These are phyloP conservation scores for Pichia kudriavzevii DNA, from an alignment of 1,139 yeast genomes.

Conservation along the genomic window DNA sequence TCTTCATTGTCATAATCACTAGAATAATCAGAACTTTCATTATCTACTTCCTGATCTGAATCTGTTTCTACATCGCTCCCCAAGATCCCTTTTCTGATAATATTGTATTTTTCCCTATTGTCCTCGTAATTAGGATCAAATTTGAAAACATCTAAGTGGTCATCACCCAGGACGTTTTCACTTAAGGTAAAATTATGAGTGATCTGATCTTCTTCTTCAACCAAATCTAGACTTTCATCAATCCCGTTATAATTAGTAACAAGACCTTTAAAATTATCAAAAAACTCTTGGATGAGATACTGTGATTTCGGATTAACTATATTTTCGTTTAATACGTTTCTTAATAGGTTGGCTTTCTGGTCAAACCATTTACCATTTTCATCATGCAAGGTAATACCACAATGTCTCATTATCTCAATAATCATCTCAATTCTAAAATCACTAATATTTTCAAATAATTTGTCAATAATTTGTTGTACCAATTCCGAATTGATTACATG, in stretches of 20 bases:
- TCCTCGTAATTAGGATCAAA: slow-evolving; percentile 47
- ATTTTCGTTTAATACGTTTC: slow-evolving; percentile 54
- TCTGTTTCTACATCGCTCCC: slow-evolving; percentile 36
- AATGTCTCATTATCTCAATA: slow-evolving; percentile 34
- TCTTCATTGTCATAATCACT: slow-evolving; percentile 38
- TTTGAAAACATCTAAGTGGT: slow-evolving; percentile 42
- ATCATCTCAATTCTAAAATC: slow-evolving; percentile 47
- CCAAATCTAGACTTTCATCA: slow-evolving; percentile 45
- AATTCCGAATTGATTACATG: slow-evolving; percentile 59
- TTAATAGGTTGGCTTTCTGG: slow-evolving; percentile 53
- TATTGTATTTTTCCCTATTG: slow-evolving; percentile 39
- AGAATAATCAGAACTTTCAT: slow-evolving; percentile 19
- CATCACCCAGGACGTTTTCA: slow-evolving; percentile 40
- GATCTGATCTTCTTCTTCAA: slow-evolving; percentile 56
- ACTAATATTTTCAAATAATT: slow-evolving; percentile 47
- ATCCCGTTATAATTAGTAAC: slow-evolving; percentile 32
- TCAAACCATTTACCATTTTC: slow-evolving; percentile 37
- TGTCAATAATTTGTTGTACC: slow-evolving; percentile 54
- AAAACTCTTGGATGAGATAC: slow-evolving; percentile 43
- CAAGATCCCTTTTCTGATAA: slow-evolving; percentile 36
- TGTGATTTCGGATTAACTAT: slow-evolving; percentile 38
- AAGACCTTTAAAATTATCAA: slow-evolving; percentile 44
- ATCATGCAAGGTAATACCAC: slow-evolving; percentile 40
- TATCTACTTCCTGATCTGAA: slow-evolving; percentile 20
- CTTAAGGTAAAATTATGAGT: slow-evolving; percentile 56